Conservation (phyloP, 2,329 filamentous ascomycete genomes). For the Tympanopsis confertula region DNA sequence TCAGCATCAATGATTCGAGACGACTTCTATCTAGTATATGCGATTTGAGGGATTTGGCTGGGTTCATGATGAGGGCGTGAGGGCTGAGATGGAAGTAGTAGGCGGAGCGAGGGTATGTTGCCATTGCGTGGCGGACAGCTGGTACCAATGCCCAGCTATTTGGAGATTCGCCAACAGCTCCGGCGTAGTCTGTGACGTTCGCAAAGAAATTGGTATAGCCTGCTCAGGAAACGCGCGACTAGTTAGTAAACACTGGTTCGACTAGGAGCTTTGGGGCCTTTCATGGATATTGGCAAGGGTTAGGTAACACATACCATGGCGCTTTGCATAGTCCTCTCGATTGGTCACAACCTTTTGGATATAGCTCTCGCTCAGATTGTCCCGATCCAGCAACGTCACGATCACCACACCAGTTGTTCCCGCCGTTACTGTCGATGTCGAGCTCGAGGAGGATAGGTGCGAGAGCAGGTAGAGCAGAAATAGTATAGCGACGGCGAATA, state of each 20-base stretch:
- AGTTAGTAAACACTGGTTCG: no score
- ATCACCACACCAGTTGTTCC: conserved; percentile 43
- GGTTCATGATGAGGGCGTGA: conserved; percentile 81
- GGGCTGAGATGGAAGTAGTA: conserved; percentile 84
- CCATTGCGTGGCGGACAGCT: conserved; percentile 79
- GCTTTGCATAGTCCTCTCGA: conserved; percentile 69
- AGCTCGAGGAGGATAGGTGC: neutral
- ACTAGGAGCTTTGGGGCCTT: no score
- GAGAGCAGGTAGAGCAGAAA: neutral
- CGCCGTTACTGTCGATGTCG: neutral
- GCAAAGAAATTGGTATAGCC: conserved; percentile 81
- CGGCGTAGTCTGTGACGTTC: conserved; percentile 62
- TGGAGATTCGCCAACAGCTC: conserved; percentile 38
- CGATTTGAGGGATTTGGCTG: conserved; percentile 53
- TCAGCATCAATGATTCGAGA: conserved; percentile 72
- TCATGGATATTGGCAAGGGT: no score
- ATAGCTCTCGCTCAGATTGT: conserved; percentile 52
- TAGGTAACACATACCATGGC: conserved; percentile 71
- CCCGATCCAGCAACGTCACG: conserved; percentile 71
- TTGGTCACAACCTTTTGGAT: conserved; percentile 69
- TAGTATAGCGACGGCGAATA: neutral
- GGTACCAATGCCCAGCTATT: conserved; percentile 68
- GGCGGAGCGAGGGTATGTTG: conserved; percentile 61
- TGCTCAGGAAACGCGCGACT: no score
- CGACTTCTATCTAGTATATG: conserved; percentile 56